Base-by-base conservation (phyloP, 257 asterid genomes). In the Solanum chaucha region DNA sequence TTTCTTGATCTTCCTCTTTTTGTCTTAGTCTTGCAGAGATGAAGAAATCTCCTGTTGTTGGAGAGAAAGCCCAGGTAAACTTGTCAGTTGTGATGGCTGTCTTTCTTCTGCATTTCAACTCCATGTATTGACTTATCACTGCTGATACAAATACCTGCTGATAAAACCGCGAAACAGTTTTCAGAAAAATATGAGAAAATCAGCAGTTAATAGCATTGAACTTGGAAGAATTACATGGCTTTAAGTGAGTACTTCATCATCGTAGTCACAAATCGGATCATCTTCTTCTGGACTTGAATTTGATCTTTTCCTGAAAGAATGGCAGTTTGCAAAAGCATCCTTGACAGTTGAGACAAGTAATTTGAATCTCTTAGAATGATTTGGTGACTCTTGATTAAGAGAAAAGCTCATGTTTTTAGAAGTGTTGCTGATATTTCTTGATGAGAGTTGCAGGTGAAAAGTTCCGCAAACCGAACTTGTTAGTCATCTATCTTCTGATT, bases 71-170 rank as follows among this genome's bases (percentile, higher is more conserved):
- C 94, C 95, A 93, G 59, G 88, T 85, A 84, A 90, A 86, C 86
- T 89, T 77, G 8, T 92, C 94, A 20, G 85, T 72, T 36, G 89
- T 89, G 51, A 67, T 11, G 89, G 91, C 4, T 6, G 89, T 59
- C 83, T 89, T 91, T 74, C 93, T 89, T 46, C 82, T 93, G 94
- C 90, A 83, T 91, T 94, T 96, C 19, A 91, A 91, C 64, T 96
- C 98, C 94, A 88, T 88, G 93, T 93, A 96, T 83, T 88, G 91
- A 86, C 94, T 91, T 87, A 96, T 91, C 86, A 96, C 77, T 68
- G 92, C 95, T 58, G 98, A 96, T 84, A 94, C 93, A 90, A 91
- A 91, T n/a, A 91, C 94, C 98, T 96, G 94, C 67, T 36, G 61
- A 26, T 24, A 65, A 44, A 72, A 48, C 85, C 68, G 30, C 11